Conservation (phyloP, 139 green algal genomes). For the Chlamydomonas sp. region DNA sequence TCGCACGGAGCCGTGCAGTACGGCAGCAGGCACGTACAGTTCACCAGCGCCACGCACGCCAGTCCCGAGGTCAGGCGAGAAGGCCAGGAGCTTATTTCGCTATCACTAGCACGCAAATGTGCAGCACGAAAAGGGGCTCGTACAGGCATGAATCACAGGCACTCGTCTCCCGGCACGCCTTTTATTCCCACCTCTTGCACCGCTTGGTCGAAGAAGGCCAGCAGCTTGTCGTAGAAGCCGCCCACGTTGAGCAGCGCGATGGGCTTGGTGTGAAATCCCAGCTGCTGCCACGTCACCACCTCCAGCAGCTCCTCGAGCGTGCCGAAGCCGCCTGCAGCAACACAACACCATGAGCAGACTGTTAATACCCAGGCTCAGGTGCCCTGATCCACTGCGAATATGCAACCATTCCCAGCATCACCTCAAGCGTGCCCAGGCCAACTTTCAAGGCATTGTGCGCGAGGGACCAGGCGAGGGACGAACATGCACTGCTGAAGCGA, state of each 20-base stretch:
- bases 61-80: no score
- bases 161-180: no score
- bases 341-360: background rate
- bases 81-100: background rate
- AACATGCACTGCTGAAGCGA: no score
- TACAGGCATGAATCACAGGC: background rate
- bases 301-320: conserved; percentile 90
- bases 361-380: background rate
- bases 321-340: conserved; percentile 68
- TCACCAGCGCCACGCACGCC: background rate
- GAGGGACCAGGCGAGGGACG: no score
- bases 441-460: no score
- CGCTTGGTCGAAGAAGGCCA: conserved; percentile 72
- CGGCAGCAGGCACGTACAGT: background rate
- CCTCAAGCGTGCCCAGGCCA: no score
- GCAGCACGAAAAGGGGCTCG: background rate
- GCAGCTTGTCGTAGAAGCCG: conserved; percentile 79
- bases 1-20: background rate
- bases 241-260: conserved; percentile 71
- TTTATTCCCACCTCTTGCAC: conserved; percentile 57
- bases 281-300: conserved; percentile 87
- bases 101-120: background rate
- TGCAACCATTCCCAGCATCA: no score
- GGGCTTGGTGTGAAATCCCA: conserved; percentile 84
- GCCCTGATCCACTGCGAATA: no score